Conservation (phyloP, 129 eudicot species). For the Deinandra increscens region DNA sequence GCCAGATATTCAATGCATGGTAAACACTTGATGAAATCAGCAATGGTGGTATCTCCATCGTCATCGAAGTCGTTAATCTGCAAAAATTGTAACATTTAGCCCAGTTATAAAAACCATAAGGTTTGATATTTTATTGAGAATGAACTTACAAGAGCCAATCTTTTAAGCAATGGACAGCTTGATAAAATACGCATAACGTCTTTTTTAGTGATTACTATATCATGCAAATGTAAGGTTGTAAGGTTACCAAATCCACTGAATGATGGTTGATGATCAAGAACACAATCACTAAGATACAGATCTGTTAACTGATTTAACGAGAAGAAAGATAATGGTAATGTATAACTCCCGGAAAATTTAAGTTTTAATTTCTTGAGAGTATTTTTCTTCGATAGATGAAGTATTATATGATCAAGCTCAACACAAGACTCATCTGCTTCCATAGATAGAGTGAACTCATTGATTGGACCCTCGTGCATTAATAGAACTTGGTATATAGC, state of each 20-base stretch:
- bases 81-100: neutral
- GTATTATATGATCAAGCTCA: conserved; percentile 17
- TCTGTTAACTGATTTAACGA: conserved; percentile 2
- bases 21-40: neutral
- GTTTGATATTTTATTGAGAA: too few species aligned
- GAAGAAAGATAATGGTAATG: too few species aligned
- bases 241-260: neutral
- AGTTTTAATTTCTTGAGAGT: too few species aligned
- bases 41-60: neutral
- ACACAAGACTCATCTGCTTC: too few species aligned
- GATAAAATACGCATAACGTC: conserved; percentile 16
- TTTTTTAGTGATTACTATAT: neutral
- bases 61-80: neutral
- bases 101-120: neutral
- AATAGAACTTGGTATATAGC: too few species aligned
- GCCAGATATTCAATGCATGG: neutral
- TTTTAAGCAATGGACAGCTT: conserved; percentile 13
- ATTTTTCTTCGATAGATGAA: conserved; percentile 16
- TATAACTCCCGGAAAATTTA: too few species aligned
- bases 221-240: too few species aligned
- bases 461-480: too few species aligned
- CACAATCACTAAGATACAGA: neutral
- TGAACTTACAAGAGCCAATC: too few species aligned
- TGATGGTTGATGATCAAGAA: neutral
- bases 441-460: too few species aligned